Conservation (phyloP, 2,329 filamentous ascomycete species). For the Fusarium dimerum region DNA sequence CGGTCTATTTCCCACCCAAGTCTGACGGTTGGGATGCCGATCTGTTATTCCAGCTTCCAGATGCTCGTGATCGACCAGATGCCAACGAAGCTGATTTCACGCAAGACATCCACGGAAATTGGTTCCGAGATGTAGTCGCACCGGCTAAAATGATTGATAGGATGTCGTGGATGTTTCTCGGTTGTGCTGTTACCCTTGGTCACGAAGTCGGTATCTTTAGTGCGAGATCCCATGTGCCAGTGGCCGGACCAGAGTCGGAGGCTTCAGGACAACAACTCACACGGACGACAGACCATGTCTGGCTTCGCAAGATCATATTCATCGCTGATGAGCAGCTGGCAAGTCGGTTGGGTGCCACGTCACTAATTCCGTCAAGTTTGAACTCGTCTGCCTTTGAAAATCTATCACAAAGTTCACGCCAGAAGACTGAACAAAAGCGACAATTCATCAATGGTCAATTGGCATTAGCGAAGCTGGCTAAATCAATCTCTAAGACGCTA, state of each 20-base stretch:
- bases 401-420: neutral
- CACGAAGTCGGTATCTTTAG: neutral
- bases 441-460: constrained; percentile 47
- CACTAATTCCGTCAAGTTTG: neutral
- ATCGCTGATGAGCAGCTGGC: neutral
- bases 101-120: constrained; percentile 24
- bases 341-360: neutral
- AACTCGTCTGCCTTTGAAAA: neutral
- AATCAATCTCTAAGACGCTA: constrained; percentile 45
- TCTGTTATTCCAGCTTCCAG: constrained; percentile 43
- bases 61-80: constrained; percentile 29
- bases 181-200: constrained; percentile 21
- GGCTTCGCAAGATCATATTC: neutral
- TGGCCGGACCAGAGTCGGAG: neutral
- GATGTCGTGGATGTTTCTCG: constrained; percentile 62
- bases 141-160: constrained; percentile 52
- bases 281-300: neutral
- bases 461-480: constrained; percentile 11
- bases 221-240: neutral
- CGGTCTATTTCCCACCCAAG: constrained; percentile 54
- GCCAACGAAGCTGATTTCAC: constrained; percentile 9
- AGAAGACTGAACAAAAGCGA: neutral
- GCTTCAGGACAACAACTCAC: neutral
- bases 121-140: constrained; percentile 55
- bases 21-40: constrained; percentile 58